Evolutionary conservation across 306 rosid species (phyloP).

Genomic region (Fagus crenata): DNA sequence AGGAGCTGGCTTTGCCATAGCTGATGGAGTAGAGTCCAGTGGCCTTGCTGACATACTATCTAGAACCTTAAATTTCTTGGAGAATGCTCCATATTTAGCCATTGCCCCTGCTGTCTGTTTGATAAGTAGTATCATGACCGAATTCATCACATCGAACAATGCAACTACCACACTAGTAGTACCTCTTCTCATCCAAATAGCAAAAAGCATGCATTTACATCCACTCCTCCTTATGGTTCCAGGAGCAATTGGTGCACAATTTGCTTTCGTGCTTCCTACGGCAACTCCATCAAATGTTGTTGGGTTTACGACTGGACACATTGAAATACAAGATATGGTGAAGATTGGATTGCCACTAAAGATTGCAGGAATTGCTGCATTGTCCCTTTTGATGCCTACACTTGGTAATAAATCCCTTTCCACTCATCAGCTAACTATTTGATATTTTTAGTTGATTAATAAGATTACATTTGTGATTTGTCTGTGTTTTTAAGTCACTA

Average conservation of each 20-base stretch:
- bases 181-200: slow-evolving; percentile 67
- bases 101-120: slow-evolving; percentile 70
- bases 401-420: slow-evolving; percentile 47
- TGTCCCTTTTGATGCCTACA: slow-evolving; percentile 75
- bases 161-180: slow-evolving; percentile 76
- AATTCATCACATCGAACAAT: slow-evolving; percentile 76
- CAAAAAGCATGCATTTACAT: slow-evolving; percentile 61
- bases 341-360: slow-evolving; percentile 73
- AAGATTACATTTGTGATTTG: neutral
- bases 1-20: slow-evolving; percentile 91
- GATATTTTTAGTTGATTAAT: neutral
- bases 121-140: slow-evolving; percentile 67
- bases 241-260: slow-evolving; percentile 75
- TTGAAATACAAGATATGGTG: slow-evolving; percentile 73
- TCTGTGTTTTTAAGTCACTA: neutral
- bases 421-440: neutral
- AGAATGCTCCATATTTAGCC: slow-evolving; percentile 60
- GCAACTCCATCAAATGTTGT: slow-evolving; percentile 80
- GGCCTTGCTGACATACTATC: slow-evolving; percentile 73
- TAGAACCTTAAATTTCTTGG: slow-evolving; percentile 51
- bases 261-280: slow-evolving; percentile 76
- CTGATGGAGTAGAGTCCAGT: slow-evolving; percentile 75
- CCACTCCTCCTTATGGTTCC: slow-evolving; percentile 84
- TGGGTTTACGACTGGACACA: slow-evolving; percentile 74
- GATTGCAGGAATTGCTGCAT: slow-evolving; percentile 52